phyloP scores from a whole-genome alignment of 306 rosid genomes.

The Cajanus cajan region DNA sequence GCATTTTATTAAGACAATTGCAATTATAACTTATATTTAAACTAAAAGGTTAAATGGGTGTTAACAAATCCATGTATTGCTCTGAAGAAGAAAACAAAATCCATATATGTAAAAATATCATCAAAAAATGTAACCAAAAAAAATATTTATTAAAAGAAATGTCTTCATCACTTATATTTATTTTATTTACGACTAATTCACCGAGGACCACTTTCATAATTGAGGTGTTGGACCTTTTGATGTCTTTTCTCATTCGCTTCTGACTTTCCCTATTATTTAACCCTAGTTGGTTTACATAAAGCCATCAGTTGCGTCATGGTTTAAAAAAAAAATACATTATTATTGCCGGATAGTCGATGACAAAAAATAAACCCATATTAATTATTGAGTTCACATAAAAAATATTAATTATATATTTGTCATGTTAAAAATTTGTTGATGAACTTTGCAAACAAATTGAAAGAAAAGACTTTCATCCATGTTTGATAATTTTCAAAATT shows the following conservation, averaged over 20 bases:
- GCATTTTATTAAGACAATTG: too few relatives aligned
- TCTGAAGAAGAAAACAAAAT: too few relatives aligned
- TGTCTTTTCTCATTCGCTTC: neutral
- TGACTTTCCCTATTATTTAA: neutral
- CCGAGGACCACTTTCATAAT: neutral
- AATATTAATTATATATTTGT: neutral
- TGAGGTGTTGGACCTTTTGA: neutral
- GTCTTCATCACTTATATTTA: neutral
- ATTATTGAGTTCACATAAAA: neutral
- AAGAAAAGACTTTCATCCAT: neutral
- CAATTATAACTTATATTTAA: too few relatives aligned
- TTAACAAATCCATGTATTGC: too few relatives aligned
- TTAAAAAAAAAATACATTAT: too few relatives aligned
- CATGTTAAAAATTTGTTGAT: too few relatives aligned
- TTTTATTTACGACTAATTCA: neutral
- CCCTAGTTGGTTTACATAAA: neutral
- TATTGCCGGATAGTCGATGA: too few relatives aligned
- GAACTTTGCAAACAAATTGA: neutral
- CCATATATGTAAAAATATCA: too few relatives aligned
- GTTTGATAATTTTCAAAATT: neutral
- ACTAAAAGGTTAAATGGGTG: too few relatives aligned
- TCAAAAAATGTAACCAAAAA: too few relatives aligned
- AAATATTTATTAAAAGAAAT: too few relatives aligned
- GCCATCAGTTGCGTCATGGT: neutral
- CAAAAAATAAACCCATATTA: too few relatives aligned